Conservation (phyloP, 306 rosid genomes). For the Acacia melanoxylon region DNA sequence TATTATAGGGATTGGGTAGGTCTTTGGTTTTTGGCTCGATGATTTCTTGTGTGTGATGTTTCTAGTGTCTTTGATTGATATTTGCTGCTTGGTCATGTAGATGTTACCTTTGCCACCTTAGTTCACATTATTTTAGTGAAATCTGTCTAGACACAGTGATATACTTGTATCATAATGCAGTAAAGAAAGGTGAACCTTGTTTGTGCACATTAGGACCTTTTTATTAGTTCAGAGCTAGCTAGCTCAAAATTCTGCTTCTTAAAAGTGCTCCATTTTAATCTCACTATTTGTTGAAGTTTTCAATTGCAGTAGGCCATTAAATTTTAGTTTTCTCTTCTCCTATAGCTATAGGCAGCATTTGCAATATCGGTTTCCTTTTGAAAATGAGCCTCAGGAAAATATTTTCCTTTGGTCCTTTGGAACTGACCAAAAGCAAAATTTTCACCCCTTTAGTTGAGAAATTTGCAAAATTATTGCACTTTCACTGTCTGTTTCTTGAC, state of each 20-base stretch:
- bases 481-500: neutral
- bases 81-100: conserved; percentile 19
- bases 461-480: neutral
- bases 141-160: neutral
- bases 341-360: neutral
- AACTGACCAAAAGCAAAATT: neutral
- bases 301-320: neutral
- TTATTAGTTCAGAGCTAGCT: neutral
- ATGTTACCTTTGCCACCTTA: conserved; percentile 5
- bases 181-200: neutral
- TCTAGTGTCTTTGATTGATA: neutral
- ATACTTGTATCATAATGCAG: neutral
- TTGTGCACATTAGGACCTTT: neutral
- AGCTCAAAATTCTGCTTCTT: neutral
- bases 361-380: neutral
- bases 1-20: conserved; percentile 12
- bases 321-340: neutral
- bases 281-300: neutral
- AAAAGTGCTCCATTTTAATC: neutral
- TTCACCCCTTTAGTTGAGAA: neutral
- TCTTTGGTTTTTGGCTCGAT: conserved; percentile 17
- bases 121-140: neutral
- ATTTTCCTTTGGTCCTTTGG: neutral
- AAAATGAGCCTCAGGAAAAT: neutral
- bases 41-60: neutral